Evolutionary conservation across 441 rosid genomes (phyloP), one percentile per base, ranked within the genome.

Genomic region (Omphalea diandra): DNA sequence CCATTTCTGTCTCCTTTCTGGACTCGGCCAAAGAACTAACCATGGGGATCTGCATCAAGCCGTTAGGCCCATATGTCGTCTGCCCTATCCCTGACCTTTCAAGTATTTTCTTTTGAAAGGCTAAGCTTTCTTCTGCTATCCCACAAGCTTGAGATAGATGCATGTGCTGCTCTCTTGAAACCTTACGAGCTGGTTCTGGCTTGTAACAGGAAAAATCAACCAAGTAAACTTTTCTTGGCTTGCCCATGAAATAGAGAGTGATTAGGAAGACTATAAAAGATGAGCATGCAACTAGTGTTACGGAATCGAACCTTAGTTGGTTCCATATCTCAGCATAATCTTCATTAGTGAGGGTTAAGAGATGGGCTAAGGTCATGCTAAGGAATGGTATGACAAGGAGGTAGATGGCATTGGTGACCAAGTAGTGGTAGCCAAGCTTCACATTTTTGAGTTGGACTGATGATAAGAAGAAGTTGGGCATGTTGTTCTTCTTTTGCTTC

Each of bases 201-300:
- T 84, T 84, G 79, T 81, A 82, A 54, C 90, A 83, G 27, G 90
- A 75, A 72, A 83, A 87, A 60, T 85, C 81, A 15, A 87, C 83
- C 26, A 83, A 72, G 82, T 81, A 87, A 59, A 87, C 79, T 17
- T 73, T 77, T 69, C 72, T 76, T 9, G 82, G 85, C 3, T 77
- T 76, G 1, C 73, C 50, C 65, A 75, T 76, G 80, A 81, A 74
- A 71, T 72, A 78, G 20, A 80, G 56, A 59, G 75, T 75, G 1
- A 75, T 54, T 20, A 65, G 64, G n/a, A 72, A 73, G 29, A 79
- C 55, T 31, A 59, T 2, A 3, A 33, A 38, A 52, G 29, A 20
- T 10, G 57, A 60, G 55, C 56, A 62, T 33, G 68, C 14, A 52
- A 57, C 18, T 14, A 68, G 0, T 7, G 54, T 9, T 2, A 41